phyloP scores from a whole-genome alignment of 2,329 filamentous ascomycete genomes.

The Calonectria fujianensis region DNA sequence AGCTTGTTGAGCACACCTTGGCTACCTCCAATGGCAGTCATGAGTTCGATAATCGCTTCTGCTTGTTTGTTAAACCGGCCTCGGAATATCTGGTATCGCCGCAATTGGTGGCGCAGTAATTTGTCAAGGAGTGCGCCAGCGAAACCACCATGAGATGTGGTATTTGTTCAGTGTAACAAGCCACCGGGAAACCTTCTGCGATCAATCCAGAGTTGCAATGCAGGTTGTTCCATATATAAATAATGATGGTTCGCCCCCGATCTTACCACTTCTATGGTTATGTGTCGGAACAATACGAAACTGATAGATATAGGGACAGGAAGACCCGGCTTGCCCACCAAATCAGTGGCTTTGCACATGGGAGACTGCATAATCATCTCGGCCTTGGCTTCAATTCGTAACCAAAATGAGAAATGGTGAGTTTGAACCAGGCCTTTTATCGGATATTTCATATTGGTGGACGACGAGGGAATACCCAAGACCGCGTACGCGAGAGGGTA shows the following conservation, averaged over 20 bases:
- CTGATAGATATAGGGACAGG: neutral
- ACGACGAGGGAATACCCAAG: neutral
- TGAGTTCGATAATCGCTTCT: neutral
- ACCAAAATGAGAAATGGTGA: neutral
- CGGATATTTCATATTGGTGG: neutral
- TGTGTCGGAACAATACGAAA: neutral
- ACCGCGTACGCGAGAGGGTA: no score
- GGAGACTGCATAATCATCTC: neutral
- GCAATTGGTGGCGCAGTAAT: neutral
- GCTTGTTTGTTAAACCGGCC: neutral
- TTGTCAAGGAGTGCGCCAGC: neutral
- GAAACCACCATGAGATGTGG: neutral
- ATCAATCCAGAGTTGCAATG: neutral
- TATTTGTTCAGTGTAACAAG: neutral
- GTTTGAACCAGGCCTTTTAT: neutral
- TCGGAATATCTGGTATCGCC: neutral
- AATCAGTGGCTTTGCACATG: no score
- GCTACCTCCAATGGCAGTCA: neutral
- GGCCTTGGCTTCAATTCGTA: neutral
- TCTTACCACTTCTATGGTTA: neutral
- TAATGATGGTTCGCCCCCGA: neutral
- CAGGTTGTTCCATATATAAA: neutral
- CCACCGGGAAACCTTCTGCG: fast-evolving
- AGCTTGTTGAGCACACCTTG: neutral
- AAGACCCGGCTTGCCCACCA: neutral